Conservation (phyloP, 345 rosid genomes). For the Kandelia obovata region DNA sequence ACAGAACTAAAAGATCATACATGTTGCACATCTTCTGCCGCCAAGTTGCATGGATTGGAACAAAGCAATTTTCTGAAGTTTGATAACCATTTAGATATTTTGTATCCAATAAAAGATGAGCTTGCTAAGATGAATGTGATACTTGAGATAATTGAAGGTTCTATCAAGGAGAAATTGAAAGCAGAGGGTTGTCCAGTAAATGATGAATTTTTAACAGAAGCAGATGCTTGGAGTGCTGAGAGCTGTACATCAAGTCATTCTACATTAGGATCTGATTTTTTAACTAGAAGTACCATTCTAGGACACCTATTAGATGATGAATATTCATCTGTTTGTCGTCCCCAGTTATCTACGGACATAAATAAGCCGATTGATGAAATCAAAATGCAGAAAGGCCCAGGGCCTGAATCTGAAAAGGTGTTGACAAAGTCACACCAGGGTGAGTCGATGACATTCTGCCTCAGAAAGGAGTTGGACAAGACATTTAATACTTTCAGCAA, state of each 20-base stretch:
- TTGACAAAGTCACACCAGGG: slow-evolving; percentile 9
- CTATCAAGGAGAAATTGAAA: slow-evolving; percentile 29
- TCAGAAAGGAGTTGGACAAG: slow-evolving; percentile 40
- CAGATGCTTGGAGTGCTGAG: slow-evolving; percentile 45
- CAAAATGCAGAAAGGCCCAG: slow-evolving; percentile 24
- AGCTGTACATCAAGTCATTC: slow-evolving; percentile 36
- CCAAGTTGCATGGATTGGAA: slow-evolving; percentile 14
- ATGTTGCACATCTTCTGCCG: slow-evolving; percentile 5
- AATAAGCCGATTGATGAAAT: slow-evolving; percentile 20
- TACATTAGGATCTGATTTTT: slow-evolving; percentile 42
- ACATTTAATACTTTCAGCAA: slow-evolving; percentile 36
- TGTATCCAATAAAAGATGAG: slow-evolving; percentile 42
- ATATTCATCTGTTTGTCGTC: slow-evolving; percentile 14
- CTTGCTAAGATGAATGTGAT: slow-evolving; percentile 37
- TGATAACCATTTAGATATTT: slow-evolving; percentile 35
- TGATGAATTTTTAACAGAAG: slow-evolving; percentile 40
- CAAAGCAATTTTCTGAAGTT: slow-evolving; percentile 18
- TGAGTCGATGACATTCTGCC: slow-evolving; percentile 24
- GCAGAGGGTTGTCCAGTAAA: slow-evolving; percentile 18
- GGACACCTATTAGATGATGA: slow-evolving; percentile 18
- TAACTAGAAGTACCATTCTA: slow-evolving; percentile 33
- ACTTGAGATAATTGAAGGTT: slow-evolving; percentile 32
- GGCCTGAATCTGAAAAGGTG: slow-evolving; percentile 17
- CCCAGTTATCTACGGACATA: slow-evolving; percentile 7
- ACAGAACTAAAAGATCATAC: slow-evolving; percentile 25